phyloP scores from a whole-genome alignment of 2,329 filamentous ascomycete species.

The Aspergillus hiratsukae region DNA sequence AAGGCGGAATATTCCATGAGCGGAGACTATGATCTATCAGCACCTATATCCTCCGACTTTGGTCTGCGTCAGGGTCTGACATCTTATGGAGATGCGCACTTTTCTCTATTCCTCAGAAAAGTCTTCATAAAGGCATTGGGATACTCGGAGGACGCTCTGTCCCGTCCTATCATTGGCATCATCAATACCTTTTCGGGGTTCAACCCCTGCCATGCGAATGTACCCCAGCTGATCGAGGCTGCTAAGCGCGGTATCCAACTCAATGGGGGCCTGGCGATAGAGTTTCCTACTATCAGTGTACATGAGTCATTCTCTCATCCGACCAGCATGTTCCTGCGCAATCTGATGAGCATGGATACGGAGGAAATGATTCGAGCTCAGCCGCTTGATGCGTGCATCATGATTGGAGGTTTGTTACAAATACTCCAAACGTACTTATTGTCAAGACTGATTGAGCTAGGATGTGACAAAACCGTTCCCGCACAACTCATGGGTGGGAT shows the following conservation, averaged over 20 bases:
- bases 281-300: constrained; percentile 70
- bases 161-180: constrained; percentile 67
- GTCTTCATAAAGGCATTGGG: constrained; percentile 74
- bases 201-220: constrained; percentile 70
- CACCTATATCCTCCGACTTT: constrained; percentile 46
- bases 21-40: constrained; percentile 56
- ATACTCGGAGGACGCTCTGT: constrained; percentile 67
- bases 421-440: no score
- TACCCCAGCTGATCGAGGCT: constrained; percentile 67
- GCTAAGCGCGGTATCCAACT: constrained; percentile 65
- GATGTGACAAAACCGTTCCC: constrained; percentile 70
- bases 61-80: constrained; percentile 63
- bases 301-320: constrained; percentile 66
- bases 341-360: constrained; percentile 75
- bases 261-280: constrained; percentile 62
- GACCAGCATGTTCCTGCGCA: constrained; percentile 70
- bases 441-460: constrained; percentile 31
- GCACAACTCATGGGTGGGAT: constrained; percentile 73
- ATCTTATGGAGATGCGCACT: constrained; percentile 69
- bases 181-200: constrained; percentile 69
- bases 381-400: constrained; percentile 63
- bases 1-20: background rate
- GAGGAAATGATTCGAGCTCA: constrained; percentile 73
- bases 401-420: constrained; percentile 56
- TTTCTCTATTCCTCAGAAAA: constrained; percentile 69